phyloP scores from a whole-genome alignment of 208 protist species.

The Acanthamoeba culbertsoni region DNA sequence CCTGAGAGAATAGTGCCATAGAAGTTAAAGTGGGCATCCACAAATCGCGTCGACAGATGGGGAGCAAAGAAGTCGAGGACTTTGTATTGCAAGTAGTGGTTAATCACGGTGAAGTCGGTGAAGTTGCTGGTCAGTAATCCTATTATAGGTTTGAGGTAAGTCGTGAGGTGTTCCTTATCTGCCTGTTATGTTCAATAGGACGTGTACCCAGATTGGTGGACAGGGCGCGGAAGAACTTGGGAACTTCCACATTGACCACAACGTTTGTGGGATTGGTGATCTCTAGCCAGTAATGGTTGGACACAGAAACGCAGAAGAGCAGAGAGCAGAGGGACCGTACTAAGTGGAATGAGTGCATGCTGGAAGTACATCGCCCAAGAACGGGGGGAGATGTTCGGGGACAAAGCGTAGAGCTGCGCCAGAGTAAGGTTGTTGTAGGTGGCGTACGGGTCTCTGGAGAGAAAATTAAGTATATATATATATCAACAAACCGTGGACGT shows the following conservation, averaged over 20 bases:
- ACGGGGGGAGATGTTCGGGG: not conserved
- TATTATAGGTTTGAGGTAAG: not conserved
- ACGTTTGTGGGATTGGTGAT: too few relatives aligned
- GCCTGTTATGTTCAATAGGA: not conserved
- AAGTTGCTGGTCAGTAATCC: not conserved
- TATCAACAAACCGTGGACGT: too few relatives aligned
- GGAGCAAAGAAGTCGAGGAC: not conserved
- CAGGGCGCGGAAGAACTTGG: too few relatives aligned
- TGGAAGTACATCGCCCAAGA: not conserved
- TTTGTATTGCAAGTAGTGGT: not conserved
- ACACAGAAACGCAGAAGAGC: too few relatives aligned
- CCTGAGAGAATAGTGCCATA: not conserved
- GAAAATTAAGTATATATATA: too few relatives aligned
- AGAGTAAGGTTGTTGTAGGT: conserved; percentile 18
- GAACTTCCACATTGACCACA: too few relatives aligned
- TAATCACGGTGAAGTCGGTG: not conserved
- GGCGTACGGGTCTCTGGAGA: conserved; percentile 10
- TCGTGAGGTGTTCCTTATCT: not conserved
- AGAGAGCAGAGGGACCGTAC: too few relatives aligned
- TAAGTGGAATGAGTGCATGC: too few relatives aligned
- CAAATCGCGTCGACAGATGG: not conserved
- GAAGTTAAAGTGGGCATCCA: not conserved
- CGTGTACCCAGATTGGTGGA: too few relatives aligned
- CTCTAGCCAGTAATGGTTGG: too few relatives aligned
- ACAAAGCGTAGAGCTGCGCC: not conserved